These are phyloP conservation scores for Alnus glutinosa DNA, from an alignment of 306 rosid genomes.

Conservation along the genomic window DNA sequence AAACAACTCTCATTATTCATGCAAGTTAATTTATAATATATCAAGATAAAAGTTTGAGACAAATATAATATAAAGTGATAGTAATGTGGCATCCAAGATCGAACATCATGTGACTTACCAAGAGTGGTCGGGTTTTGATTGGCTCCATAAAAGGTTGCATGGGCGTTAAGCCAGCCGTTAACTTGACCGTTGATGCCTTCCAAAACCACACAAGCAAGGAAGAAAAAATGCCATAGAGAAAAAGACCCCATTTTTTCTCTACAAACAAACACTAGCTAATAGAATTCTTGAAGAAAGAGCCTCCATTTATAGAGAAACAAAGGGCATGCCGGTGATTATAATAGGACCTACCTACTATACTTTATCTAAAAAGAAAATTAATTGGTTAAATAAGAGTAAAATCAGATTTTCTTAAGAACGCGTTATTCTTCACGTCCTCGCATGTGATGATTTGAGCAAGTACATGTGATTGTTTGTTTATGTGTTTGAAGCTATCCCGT, in stretches of 20 bases:
- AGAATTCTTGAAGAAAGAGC: constrained; percentile 16
- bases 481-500: constrained; percentile 13
- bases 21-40: too few species aligned
- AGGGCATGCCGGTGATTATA: constrained; percentile 68
- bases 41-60: too few species aligned
- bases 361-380: neutral
- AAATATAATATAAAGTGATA: too few species aligned
- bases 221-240: constrained; percentile 27
- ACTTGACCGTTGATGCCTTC: constrained; percentile 35
- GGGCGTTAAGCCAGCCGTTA: constrained; percentile 66
- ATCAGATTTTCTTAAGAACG: constrained; percentile 9
- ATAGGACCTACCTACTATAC: neutral
- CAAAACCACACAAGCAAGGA: constrained; percentile 29
- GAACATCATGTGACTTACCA: constrained; percentile 37
- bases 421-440: constrained; percentile 9
- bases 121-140: constrained; percentile 64
- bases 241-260: constrained; percentile 29
- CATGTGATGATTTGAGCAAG: constrained; percentile 2
- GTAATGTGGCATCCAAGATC: too few species aligned
- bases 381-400: neutral
- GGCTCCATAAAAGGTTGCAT: constrained; percentile 87
- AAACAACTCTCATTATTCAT: too few species aligned
- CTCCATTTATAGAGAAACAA: constrained; percentile 41
- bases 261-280: constrained; percentile 1
- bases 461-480: constrained; percentile 26